Conservation (phyloP, 257 asterid species). For the Phtheirospermum japonicum region DNA sequence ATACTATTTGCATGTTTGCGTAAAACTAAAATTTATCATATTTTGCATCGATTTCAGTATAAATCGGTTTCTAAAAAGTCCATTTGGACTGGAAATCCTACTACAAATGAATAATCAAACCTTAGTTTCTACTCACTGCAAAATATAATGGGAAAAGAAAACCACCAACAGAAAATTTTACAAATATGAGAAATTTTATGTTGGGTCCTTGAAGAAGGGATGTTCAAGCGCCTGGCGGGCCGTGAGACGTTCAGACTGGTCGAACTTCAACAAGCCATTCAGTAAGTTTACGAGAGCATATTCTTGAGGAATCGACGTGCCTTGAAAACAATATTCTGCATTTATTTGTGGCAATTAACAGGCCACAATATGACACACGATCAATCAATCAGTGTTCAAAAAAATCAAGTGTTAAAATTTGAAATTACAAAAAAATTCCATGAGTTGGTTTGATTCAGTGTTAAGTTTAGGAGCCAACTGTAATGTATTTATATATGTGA, state of each 20-base stretch:
- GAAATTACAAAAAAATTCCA: not conserved
- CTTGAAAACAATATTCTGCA: conserved; percentile 57
- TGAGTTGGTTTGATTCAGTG: not conserved
- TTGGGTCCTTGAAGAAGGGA: conserved; percentile 54
- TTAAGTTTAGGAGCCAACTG: not conserved
- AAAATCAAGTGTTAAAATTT: not conserved
- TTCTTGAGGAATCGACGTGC: conserved; percentile 39
- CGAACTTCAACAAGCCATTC: conserved; percentile 58
- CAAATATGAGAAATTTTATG: conserved; percentile 17
- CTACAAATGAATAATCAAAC: too few relatives aligned
- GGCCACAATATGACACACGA: not conserved
- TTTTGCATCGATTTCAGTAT: too few relatives aligned
- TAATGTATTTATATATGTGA: not conserved
- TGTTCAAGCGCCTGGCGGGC: conserved; percentile 66
- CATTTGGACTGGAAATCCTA: not conserved
- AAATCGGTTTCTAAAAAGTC: not conserved
- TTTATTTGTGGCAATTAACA: not conserved
- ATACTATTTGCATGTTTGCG: too few relatives aligned
- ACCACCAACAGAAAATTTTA: conserved; percentile 34
- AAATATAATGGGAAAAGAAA: not conserved
- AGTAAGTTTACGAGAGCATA: conserved; percentile 50
- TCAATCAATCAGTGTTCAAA: not conserved
- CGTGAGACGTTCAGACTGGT: conserved; percentile 60
- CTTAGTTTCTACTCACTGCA: too few relatives aligned
- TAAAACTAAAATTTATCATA: too few relatives aligned